Evolutionary conservation across 2,329 filamentous ascomycete species (phyloP), one percentile per base, ranked within the genome.

Genomic region (Ustulina deusta): DNA sequence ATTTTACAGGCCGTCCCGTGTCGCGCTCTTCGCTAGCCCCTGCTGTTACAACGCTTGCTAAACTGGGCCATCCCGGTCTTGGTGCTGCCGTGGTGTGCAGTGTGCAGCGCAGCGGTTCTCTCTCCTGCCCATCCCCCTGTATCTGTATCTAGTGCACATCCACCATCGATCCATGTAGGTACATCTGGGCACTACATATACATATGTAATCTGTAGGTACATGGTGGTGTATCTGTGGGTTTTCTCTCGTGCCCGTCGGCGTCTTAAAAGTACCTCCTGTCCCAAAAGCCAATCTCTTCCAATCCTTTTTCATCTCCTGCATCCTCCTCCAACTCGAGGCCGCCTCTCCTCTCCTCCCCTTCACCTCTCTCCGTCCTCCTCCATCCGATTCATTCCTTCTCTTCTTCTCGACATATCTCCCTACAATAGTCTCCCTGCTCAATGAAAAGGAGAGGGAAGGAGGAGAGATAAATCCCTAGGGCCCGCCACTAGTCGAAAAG

Each of bases 271-370:
- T 79, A 79, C 78, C 76, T 63, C 77, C 77, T 78, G 71, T 65
- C 68, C 69, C 65, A 66, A 66, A 71, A 77, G 75, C 79, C 77
- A 79, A 77, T 85, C 82, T 84, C 81, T 82, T 82, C 84, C 84
- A 84, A 83, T 86, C 85, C 84, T 83, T 84, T 83, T 83, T 82
- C 82, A 79, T 82, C 81, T 82, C 79, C 80, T 83, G 80, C 79
- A 81, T 84, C 82, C 82, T 85, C 81, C 81, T 85, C 83, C 82
- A 82, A 83, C 83, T 83, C 83, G 84, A 82, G 77, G 78, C 71
- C 77, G 74, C 65, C 69, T 71, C 77, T 75, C 76, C 72, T 75
- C 71, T 72, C 71, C 77, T 77, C 78, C 65, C 68, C 62, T 68
- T 71, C 64, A 68, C 69, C 69, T 71, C 69, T 65, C 61, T 65